A percentile compares a stretch with the other conserved stretches of the same genome.
These are phyloP conservation scores for Herpetomonas tarakana DNA, from an alignment of 208 protist species.

Conservation along the genomic window DNA sequence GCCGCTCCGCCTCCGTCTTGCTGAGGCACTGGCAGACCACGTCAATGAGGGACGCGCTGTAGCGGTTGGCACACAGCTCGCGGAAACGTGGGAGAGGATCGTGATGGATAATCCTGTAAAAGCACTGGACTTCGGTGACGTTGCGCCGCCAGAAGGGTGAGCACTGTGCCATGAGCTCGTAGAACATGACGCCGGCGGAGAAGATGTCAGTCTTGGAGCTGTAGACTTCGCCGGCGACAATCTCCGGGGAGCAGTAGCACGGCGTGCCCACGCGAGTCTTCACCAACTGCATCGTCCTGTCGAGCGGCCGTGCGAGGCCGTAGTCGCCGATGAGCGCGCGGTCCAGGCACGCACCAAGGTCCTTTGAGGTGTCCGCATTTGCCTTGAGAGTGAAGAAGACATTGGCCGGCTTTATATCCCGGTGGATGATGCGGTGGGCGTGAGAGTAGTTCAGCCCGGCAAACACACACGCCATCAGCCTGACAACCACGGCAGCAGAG, in stretches of 20 bases:
- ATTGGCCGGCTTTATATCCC: constrained; percentile 92
- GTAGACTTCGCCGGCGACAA: constrained; percentile 87
- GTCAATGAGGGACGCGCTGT: constrained; percentile 34
- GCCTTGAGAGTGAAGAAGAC: constrained; percentile 50
- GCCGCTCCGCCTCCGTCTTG: constrained; percentile 52
- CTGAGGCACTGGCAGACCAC: constrained; percentile 46
- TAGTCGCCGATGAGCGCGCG: constrained; percentile 84
- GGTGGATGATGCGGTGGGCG: constrained; percentile 77
- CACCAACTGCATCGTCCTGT: constrained; percentile 56
- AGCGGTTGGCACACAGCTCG: constrained; percentile 13
- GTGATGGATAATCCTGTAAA: constrained; percentile 39
- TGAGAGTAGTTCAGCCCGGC: constrained; percentile 89
- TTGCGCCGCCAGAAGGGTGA: constrained; percentile 61
- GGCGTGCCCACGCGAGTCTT: constrained; percentile 86
- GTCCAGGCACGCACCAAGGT: constrained; percentile 6
- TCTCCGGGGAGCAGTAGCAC: constrained; percentile 93
- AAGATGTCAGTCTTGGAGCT: constrained; percentile 93
- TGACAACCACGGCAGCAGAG: constrained; percentile 45
- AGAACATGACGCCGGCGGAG: constrained; percentile 86
- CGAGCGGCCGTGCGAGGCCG: constrained; percentile 78
- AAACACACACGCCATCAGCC: constrained; percentile 79
- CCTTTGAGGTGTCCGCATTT: constrained; percentile 9
- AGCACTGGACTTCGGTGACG: constrained; percentile 51
- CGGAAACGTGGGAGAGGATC: constrained; percentile 62
- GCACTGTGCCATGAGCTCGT: constrained; percentile 73